Conservation (phyloP, 805 yeast species). For the Sporopachydermia lactativora region DNA sequence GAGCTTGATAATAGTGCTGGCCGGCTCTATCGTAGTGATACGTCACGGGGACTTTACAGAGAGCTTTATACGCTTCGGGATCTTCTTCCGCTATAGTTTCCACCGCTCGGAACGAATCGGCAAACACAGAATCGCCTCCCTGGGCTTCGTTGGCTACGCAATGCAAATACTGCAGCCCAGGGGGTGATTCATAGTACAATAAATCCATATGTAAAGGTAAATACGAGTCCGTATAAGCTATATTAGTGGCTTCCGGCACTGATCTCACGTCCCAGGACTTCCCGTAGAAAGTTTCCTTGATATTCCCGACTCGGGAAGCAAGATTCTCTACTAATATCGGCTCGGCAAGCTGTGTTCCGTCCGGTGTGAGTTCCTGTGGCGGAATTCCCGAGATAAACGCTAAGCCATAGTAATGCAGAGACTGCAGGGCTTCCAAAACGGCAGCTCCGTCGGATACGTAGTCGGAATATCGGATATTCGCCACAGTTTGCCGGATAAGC, state of each 20-base stretch:
- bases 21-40: conserved; percentile 53
- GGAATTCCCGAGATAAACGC: conserved; percentile 42
- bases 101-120: conserved; percentile 59
- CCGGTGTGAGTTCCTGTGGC: conserved; percentile 19
- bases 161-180: conserved; percentile 63
- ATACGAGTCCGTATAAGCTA: conserved; percentile 51
- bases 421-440: conserved; percentile 26
- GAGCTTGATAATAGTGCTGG: conserved; percentile 43
- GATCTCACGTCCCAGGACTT: conserved; percentile 51
- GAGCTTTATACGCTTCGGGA: conserved; percentile 47
- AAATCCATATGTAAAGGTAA: conserved; percentile 71
- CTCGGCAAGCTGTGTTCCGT: conserved; percentile 15
- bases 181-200: conserved; percentile 66
- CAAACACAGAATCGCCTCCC: conserved; percentile 60
- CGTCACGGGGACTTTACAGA: conserved; percentile 48
- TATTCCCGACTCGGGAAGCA: conserved; percentile 47
- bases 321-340: conserved; percentile 24
- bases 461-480: conserved; percentile 23
- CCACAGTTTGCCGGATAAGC: conserved; percentile 15
- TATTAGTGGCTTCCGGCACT: conserved; percentile 40
- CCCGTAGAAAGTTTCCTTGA: conserved; percentile 62
- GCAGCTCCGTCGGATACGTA: conserved; percentile 23
- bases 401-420: conserved; percentile 42
- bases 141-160: conserved; percentile 27
- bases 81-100: conserved; percentile 38